Percentiles rank a stretch among this genome's conserved stretches.
Conservation (phyloP, 2,329 filamentous ascomycete genomes). For the Elsinoe necatrix region DNA sequence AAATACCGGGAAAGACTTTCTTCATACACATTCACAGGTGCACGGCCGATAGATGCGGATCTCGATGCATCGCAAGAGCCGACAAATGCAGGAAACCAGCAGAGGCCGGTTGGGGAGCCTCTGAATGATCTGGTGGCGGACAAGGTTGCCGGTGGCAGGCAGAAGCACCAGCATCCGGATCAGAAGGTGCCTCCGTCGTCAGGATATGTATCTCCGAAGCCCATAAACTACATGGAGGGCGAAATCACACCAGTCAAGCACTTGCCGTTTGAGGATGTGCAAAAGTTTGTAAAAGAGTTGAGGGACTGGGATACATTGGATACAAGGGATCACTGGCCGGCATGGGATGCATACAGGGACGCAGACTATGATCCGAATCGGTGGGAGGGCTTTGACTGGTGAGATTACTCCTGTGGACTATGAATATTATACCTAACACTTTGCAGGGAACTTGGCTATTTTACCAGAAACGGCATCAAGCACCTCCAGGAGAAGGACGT, state of each 20-base stretch:
- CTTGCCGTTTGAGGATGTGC: constrained; percentile 15
- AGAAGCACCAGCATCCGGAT: constrained; percentile 2
- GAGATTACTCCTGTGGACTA: constrained; percentile 10
- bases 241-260: constrained; percentile 16
- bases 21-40: constrained; percentile 16
- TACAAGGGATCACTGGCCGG: constrained; percentile 36
- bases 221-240: constrained; percentile 4
- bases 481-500: constrained; percentile 22
- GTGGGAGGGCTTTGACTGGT: constrained; percentile 39
- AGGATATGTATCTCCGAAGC: not conserved
- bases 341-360: constrained; percentile 35
- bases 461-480: constrained; percentile 28
- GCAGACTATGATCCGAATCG: constrained; percentile 41
- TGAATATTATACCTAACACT: constrained; percentile 16
- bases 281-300: constrained; percentile 35
- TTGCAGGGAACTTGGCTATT: constrained; percentile 32
- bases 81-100: not conserved
- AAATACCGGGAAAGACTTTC: constrained; percentile 22
- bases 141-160: not conserved
- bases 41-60: constrained; percentile 8
- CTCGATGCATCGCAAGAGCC: not conserved
- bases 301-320: constrained; percentile 34
- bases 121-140: constrained; percentile 8
- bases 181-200: not conserved
- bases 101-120: constrained; percentile 4